Conservation (phyloP, 139 green algal species). For the Chlorella ohadii region DNA sequence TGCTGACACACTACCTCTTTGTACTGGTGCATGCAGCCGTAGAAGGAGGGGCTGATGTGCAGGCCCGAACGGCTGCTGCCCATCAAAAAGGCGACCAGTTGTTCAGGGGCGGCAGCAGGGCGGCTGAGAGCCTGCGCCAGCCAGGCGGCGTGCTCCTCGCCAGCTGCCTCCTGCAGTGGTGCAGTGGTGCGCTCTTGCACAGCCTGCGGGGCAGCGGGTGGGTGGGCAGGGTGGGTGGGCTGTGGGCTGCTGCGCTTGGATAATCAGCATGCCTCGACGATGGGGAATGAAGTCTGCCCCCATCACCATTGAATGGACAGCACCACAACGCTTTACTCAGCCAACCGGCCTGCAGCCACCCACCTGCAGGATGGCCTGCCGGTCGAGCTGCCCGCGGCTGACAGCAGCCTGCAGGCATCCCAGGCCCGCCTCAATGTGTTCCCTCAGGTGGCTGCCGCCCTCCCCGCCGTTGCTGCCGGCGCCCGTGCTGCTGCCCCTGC, state of each 20-base stretch:
- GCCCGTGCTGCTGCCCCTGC: background rate
- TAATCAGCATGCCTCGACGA: no score
- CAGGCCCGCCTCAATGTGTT: background rate
- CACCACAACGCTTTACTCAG: no score
- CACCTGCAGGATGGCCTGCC: background rate
- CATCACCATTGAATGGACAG: no score
- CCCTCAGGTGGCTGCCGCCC: background rate
- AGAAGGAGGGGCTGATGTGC: conserved; percentile 2
- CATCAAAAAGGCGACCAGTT: conserved; percentile 9
- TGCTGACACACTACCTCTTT: background rate
- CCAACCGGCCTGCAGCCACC: no score
- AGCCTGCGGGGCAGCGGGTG: background rate
- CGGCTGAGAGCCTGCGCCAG: background rate
- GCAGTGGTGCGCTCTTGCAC: background rate
- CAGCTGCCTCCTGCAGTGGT: background rate
- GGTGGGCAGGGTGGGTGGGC: no score
- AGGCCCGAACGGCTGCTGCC: background rate
- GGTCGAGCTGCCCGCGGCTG: background rate
- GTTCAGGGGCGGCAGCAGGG: background rate
- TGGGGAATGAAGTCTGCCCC: no score
- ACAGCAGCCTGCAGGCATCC: conserved; percentile 24
- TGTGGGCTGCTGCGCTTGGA: no score
- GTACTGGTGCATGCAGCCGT: conserved; percentile 25
- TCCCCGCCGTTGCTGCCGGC: background rate
- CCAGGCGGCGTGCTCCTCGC: conserved; percentile 1